Percentiles rank a stretch among this genome's conserved stretches.
Conservation (phyloP, 1,284 basidiomycete species). For the Grifola frondosa region DNA sequence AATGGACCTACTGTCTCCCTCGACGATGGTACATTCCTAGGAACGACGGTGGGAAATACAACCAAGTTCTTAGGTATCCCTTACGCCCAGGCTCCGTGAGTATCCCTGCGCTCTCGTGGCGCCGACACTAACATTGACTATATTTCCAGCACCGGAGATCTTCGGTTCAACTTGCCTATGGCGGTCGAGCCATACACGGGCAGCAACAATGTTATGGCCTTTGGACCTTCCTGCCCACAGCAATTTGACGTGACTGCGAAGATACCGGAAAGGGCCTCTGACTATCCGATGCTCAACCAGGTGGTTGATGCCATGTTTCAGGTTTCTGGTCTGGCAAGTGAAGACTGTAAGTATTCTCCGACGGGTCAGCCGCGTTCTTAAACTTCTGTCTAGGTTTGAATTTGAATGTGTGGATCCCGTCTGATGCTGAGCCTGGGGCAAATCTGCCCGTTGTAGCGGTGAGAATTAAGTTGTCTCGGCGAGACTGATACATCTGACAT, state of each 20-base stretch:
- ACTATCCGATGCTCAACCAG: no score
- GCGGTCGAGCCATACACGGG: slow-evolving; percentile 31
- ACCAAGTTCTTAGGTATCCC: slow-evolving; percentile 29
- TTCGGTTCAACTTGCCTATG: slow-evolving; percentile 37
- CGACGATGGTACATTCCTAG: slow-evolving; percentile 25
- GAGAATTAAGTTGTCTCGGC: slow-evolving; percentile 3
- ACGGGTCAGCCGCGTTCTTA: neutral
- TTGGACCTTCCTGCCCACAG: slow-evolving; percentile 39
- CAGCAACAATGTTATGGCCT: slow-evolving; percentile 27
- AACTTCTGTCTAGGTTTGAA: slow-evolving; percentile 35
- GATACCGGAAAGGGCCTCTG: no score
- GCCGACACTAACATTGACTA: no score
- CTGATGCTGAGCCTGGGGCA: slow-evolving; percentile 12
- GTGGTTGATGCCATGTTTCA: no score
- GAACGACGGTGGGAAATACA: slow-evolving; percentile 16
- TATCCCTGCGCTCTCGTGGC: neutral
- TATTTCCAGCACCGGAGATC: slow-evolving; percentile 15
- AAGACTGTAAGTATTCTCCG: no score
- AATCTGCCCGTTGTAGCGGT: slow-evolving; percentile 42
- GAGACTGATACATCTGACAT: no score
- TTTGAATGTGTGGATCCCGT: slow-evolving; percentile 41
- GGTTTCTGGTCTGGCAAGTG: no score
- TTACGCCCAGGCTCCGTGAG: slow-evolving; percentile 28
- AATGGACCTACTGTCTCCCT: slow-evolving; percentile 22
- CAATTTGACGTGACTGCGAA: no score